Conservation (phyloP, 768 basidiomycete genomes). For the Daedaleopsis nitida region DNA sequence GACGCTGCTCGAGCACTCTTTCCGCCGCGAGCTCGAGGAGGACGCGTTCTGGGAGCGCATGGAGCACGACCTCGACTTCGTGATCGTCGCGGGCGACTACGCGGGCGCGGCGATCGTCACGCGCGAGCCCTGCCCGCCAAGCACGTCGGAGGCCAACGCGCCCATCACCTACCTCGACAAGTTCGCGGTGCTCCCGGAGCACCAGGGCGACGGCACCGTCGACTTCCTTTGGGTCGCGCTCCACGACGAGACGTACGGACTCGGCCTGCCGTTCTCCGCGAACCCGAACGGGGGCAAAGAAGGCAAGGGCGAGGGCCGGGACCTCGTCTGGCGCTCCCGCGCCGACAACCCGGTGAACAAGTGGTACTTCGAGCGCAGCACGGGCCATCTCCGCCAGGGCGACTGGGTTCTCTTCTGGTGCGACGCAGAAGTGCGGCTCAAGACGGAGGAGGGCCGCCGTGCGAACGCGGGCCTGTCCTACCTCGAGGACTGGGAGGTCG, state of each 20-base stretch:
- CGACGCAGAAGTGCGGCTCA: slow-evolving; percentile 88
- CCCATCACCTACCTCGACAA: slow-evolving; percentile 95
- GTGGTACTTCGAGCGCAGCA: slow-evolving; percentile 98
- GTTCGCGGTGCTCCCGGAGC: slow-evolving; percentile 91
- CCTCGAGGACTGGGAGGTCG: slow-evolving; percentile 76
- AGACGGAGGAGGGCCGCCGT: slow-evolving; percentile 66
- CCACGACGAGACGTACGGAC: slow-evolving; percentile 97
- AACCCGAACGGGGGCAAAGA: slow-evolving; percentile 95
- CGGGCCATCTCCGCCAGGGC: slow-evolving; percentile 84
- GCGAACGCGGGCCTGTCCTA: slow-evolving; percentile 67
- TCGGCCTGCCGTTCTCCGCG: slow-evolving; percentile 89
- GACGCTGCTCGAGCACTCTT: slow-evolving; percentile 84
- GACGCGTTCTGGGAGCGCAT: slow-evolving; percentile 80
- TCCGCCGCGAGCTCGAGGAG: slow-evolving; percentile 70
- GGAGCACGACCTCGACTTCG: slow-evolving; percentile 79
- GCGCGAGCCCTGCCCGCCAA: slow-evolving; percentile 41
- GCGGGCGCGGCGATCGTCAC: slow-evolving; percentile 95
- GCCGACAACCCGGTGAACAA: slow-evolving; percentile 96
- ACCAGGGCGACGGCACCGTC: slow-evolving; percentile 98
- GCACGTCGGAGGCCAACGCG: slow-evolving; percentile 25
- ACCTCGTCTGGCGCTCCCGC: slow-evolving; percentile 94
- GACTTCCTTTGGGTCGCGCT: slow-evolving; percentile 99
- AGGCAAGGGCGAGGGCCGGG: slow-evolving; percentile 87
- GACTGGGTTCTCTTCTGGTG: slow-evolving; percentile 98
- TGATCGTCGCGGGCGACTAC: slow-evolving; percentile 94